phyloP scores from a whole-genome alignment of 768 basidiomycete genomes.

The Leucosporidium scottii region DNA sequence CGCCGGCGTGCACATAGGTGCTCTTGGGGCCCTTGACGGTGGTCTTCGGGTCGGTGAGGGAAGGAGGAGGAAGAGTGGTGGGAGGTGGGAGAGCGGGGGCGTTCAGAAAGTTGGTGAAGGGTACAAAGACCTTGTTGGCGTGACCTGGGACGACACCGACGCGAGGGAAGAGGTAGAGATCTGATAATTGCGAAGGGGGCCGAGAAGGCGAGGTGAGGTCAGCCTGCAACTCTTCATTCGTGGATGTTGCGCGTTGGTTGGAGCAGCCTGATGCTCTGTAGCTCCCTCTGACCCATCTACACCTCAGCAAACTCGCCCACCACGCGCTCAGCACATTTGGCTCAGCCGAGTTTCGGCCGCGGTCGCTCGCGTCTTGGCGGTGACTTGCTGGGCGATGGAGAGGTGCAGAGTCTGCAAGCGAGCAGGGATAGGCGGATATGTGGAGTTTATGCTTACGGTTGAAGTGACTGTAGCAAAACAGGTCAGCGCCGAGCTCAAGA shows the following conservation, averaged over 20 bases:
- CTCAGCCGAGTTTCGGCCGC: background rate
- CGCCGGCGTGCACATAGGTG: slow-evolving; percentile 27
- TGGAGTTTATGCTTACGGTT: slow-evolving; percentile 18
- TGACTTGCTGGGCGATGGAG: background rate
- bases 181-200: slow-evolving; percentile 5
- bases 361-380: background rate
- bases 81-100: background rate
- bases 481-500: background rate
- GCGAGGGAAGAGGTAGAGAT: slow-evolving; percentile 36
- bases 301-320: background rate
- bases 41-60: background rate
- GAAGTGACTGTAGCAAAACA: slow-evolving; percentile 21
- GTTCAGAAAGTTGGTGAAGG: background rate
- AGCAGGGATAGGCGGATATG: too few species aligned
- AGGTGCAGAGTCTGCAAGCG: too few species aligned
- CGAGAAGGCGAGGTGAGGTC: background rate
- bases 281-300: background rate
- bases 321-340: background rate
- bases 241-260: background rate
- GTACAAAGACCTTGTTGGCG: slow-evolving; percentile 22
- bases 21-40: background rate
- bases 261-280: background rate
- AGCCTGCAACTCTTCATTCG: background rate
- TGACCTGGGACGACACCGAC: slow-evolving; percentile 36
- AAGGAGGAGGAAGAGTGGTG: background rate